A percentile compares a stretch with the other conserved stretches of the same genome.
phyloP scores from a whole-genome alignment of 2,329 filamentous ascomycete genomes.

The Hypomyces rosellus region DNA sequence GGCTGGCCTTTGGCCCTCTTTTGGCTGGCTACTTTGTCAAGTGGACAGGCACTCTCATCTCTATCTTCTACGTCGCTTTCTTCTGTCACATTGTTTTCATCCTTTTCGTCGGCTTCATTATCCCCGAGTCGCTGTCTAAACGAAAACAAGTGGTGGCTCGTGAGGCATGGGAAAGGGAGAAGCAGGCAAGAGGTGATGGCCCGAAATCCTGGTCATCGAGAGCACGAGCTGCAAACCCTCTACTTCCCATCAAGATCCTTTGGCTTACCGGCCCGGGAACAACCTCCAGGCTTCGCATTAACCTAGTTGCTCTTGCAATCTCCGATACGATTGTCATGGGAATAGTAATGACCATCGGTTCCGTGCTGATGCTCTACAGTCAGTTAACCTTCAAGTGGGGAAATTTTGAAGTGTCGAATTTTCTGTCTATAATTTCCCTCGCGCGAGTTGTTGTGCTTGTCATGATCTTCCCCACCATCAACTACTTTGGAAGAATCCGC shows the following conservation, averaged over 20 bases:
- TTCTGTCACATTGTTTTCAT: constrained; percentile 70
- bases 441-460: constrained; percentile 72
- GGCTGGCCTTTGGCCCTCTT: constrained; percentile 82
- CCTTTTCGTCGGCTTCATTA: constrained; percentile 58
- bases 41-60: constrained; percentile 65
- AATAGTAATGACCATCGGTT: constrained; percentile 70
- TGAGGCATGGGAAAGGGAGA: constrained; percentile 54
- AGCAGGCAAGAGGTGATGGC: constrained; percentile 28
- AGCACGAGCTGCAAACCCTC: constrained; percentile 53
- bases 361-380: constrained; percentile 79
- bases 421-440: constrained; percentile 72
- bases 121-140: constrained; percentile 80
- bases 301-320: constrained; percentile 72
- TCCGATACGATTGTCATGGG: constrained; percentile 80
- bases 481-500: constrained; percentile 62
- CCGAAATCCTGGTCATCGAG: constrained; percentile 23
- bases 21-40: constrained; percentile 75
- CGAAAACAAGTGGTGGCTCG: constrained; percentile 64
- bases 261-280: constrained; percentile 62
- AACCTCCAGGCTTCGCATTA: constrained; percentile 59
- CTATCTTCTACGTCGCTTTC: constrained; percentile 79
- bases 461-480: constrained; percentile 67
- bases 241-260: constrained; percentile 72
- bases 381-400: constrained; percentile 77
- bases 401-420: constrained; percentile 71